Evolutionary conservation across 2,329 filamentous ascomycete genomes (phyloP), one percentile per base, ranked within the genome.

Genomic region (Lasiodiplodia hormozganensis): DNA sequence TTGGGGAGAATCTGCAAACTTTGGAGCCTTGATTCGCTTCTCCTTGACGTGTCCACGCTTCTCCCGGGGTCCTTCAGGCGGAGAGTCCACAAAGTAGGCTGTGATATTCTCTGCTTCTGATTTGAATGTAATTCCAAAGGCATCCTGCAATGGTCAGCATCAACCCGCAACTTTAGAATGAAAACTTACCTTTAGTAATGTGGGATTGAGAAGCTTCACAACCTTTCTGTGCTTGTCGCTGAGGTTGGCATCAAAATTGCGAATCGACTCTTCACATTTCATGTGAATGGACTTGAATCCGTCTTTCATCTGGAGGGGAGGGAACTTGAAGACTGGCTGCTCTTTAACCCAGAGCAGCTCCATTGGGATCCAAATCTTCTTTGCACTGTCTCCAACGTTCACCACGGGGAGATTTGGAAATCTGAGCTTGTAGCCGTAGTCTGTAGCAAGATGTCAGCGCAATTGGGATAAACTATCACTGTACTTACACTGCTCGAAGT

Each of bases 281-380:
- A 3, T 28, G 6, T 18, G 5, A 4, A 53, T 31, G 2, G 25
- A 14, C 12, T 53, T 31, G 51, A 53, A 53, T 16, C 16, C 28
- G 14, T 28, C 28, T 12, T 18, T 16, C 7, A 18, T 31, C 23
- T 31, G 51, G 8, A 53, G 23, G 14, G 51, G 51, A 31, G 51
- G 51, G 12, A 28, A 28, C 12, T 53, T 31, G 51, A 53, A 53
- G 14, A 25, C 16, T 10, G 51, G 51, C 18, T 53, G 51, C 28
- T 53, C 51, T 18, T 51, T 16, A 7, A 62, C 49, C 58, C 58
- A 62, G 10, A 62, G 58, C 38, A 62, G 38, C n/a, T 62, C 58
- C n/a, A 62, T 40, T 8, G 40, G 58, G 4, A 62, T 25, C 58
- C 58, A 62, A 18, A 21, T 52, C 14, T 40, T 25, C 2, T 31